Evolutionary conservation across 2,329 filamentous ascomycete genomes (phyloP), one percentile per base, ranked within the genome.

Genomic region (Diaporthe aspalathi): DNA sequence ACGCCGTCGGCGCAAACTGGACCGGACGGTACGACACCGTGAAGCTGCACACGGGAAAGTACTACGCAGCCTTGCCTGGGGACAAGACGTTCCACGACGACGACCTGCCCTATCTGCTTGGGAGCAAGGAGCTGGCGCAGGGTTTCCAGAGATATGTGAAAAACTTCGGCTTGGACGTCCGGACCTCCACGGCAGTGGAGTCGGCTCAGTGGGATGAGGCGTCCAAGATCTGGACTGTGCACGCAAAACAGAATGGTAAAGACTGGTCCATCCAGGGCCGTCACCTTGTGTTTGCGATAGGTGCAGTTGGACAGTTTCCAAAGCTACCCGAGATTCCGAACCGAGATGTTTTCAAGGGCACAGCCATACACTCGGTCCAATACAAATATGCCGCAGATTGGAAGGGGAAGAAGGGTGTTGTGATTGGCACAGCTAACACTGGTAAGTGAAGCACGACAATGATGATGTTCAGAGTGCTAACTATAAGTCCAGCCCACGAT

Each of bases 21-120:
- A 62, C 56, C 2, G 56, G 56, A 3, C 38, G 56, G 24, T 62
- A 62, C 40, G 40, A 62, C 56, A 62, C 29, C 56, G 24, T 62
- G 16, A 62, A 62, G 16, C 56, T 62, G 17, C 56, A 47, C 24
- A 62, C 56, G 2, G 38, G 56, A n/a, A 62, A 62, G 11, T 62
- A 62, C 40, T 62, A 62, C 6, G 56, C 56, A 24, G 27, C 56
- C 3, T 22, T 62, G 24, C 56, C 56, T 47, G 56, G 56, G 0
- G 56, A 47, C 40, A 62, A 47, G 56, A 62, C 56, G 6, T 62
- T 62, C 17, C 56, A 62, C 8, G 56, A 47, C n/a, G 56, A 47
- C 32, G 56, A 32, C 3, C 5, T 62, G 38, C 40, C 56, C 3
- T 62, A 62, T 16, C 6, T 62, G 24, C 56, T 62, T 16, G 56